A percentile compares a stretch with the other conserved stretches of the same genome.
These are phyloP conservation scores for Lactarius vividus DNA, from an alignment of 768 basidiomycete species.

Conservation along the genomic window DNA sequence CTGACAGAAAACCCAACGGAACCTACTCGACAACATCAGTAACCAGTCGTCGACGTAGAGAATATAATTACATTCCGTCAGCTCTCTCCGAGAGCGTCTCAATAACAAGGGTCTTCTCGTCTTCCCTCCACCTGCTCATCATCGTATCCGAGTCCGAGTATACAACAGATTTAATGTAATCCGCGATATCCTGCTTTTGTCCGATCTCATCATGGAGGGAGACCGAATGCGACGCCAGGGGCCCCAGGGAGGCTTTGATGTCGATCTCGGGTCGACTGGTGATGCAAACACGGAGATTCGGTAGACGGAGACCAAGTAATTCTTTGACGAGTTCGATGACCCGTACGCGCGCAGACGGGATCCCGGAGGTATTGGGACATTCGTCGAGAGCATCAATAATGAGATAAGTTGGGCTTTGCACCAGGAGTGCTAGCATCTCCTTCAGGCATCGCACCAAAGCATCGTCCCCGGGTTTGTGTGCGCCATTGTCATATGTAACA, in stretches of 20 bases:
- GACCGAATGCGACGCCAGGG: not conserved
- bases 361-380: not conserved
- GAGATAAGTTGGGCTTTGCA: not conserved
- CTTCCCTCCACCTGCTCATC: not conserved
- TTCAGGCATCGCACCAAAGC: not conserved
- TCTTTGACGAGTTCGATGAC: not conserved
- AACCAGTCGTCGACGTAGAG: not conserved
- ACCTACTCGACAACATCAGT: not conserved
- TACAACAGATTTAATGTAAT: not conserved
- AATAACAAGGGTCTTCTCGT: not conserved
- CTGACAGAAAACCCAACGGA: not conserved
- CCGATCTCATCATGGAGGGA: not conserved
- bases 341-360: not conserved
- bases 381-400: not conserved
- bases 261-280: not conserved
- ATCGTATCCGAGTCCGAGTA: not conserved
- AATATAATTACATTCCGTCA: not conserved
- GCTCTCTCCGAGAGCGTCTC: not conserved
- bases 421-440: not conserved
- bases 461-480: not conserved
- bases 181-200: not conserved
- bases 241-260: not conserved
- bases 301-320: not conserved
- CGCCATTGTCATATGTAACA: not conserved
- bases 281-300: not conserved